phyloP scores from a whole-genome alignment of 495 filamentous ascomycete genomes.

The Xylaria bambusicola region DNA sequence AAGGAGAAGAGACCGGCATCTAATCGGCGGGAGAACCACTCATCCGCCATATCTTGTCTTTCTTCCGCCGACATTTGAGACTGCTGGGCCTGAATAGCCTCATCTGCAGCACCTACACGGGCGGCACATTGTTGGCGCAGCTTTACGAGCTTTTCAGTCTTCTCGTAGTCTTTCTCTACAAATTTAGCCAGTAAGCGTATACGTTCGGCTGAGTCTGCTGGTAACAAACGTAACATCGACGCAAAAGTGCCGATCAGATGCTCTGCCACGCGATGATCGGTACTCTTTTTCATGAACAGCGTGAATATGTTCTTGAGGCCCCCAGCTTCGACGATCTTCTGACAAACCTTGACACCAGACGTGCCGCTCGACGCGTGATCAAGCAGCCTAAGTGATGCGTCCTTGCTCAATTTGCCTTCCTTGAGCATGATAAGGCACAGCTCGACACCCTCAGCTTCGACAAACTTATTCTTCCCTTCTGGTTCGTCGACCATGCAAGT shows the following conservation, averaged over 20 bases:
- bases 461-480: conserved; percentile 76
- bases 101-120: conserved; percentile 65
- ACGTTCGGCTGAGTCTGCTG: conserved; percentile 73
- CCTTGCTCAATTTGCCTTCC: conserved; percentile 70
- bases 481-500: conserved; percentile 77
- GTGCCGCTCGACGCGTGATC: conserved; percentile 78
- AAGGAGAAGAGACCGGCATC: conserved; percentile 86
- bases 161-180: conserved; percentile 90
- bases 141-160: conserved; percentile 67
- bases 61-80: conserved; percentile 58
- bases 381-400: conserved; percentile 72
- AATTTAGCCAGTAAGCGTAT: conserved; percentile 92
- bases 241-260: conserved; percentile 90
- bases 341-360: conserved; percentile 59
- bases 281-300: conserved; percentile 86
- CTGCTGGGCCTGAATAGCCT: conserved; percentile 62
- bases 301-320: conserved; percentile 84
- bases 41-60: conserved; percentile 55
- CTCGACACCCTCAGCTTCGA: conserved; percentile 91
- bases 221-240: conserved; percentile 76
- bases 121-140: conserved; percentile 72
- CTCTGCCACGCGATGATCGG: conserved; percentile 70
- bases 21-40: conserved; percentile 81
- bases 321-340: conserved; percentile 75
- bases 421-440: conserved; percentile 86